Conservation (phyloP, 2,329 filamentous ascomycete genomes). For the Scolecobasidium constrictum region DNA sequence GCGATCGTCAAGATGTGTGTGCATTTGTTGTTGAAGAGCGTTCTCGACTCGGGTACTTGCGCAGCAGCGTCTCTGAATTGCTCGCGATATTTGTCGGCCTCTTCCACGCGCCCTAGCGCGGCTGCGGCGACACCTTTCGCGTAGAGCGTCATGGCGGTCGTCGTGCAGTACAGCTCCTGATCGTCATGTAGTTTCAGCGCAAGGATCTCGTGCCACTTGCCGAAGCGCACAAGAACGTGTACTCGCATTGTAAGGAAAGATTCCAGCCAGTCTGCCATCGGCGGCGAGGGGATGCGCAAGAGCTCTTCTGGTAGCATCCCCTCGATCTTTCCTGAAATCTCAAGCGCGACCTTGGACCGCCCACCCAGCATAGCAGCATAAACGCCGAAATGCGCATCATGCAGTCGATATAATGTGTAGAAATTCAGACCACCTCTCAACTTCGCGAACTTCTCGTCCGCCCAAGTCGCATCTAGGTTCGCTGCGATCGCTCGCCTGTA, state of each 20-base stretch:
- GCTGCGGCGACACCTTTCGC: conserved; percentile 57
- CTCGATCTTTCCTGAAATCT: conserved; percentile 50
- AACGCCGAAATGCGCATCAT: conserved; percentile 64
- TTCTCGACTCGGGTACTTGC: conserved; percentile 47
- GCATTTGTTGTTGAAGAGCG: conserved; percentile 58
- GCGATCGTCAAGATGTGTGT: conserved; percentile 51
- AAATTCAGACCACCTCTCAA: conserved; percentile 55
- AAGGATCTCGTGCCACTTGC: conserved; percentile 57
- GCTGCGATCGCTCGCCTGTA: conserved; percentile 56
- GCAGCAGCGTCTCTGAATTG: conserved; percentile 42
- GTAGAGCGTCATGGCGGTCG: conserved; percentile 58
- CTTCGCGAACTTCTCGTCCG: conserved; percentile 56
- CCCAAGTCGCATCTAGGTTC: conserved; percentile 54
- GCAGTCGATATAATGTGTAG: conserved; percentile 65
- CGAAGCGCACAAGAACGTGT: conserved; percentile 64
- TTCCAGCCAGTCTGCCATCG: conserved; percentile 74
- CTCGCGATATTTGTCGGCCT: conserved; percentile 42
- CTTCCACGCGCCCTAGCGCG: conserved; percentile 41
- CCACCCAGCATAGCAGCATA: conserved; percentile 73
- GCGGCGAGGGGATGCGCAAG: conserved; percentile 52
- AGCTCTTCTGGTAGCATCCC: conserved; percentile 51
- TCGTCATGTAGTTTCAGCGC: conserved; percentile 47
- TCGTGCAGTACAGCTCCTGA: conserved; percentile 52
- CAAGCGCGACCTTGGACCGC: conserved; percentile 49
- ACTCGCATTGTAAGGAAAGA: conserved; percentile 56